Evolutionary conservation across 352 stramenopile species (phyloP).

Genomic region (Phytophthora sp.): DNA sequence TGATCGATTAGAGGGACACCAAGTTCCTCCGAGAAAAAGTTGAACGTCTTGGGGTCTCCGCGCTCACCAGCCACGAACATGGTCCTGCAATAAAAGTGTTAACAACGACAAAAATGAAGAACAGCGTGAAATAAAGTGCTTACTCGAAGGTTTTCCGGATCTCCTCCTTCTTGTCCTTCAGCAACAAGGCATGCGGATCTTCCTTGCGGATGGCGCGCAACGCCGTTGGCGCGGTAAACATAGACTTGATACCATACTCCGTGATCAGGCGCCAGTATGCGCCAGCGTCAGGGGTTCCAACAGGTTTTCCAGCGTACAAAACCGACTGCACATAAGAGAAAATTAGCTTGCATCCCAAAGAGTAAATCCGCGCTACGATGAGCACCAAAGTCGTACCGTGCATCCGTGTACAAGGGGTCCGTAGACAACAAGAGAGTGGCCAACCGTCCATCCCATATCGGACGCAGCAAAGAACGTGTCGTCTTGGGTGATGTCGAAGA

Average conservation of each 20-base stretch:
- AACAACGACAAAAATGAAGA: neutral
- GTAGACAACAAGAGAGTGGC: constrained; percentile 91
- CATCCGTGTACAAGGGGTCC: constrained; percentile 87
- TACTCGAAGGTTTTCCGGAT: constrained; percentile 70
- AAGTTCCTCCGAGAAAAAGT: constrained; percentile 73
- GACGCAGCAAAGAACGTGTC: constrained; percentile 88
- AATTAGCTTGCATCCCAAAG: neutral
- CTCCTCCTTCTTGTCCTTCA: constrained; percentile 50
- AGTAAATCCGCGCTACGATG: neutral
- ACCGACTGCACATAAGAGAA: constrained; percentile 51
- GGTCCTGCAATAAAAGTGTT: constrained; percentile 29
- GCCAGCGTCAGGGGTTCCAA: constrained; percentile 85
- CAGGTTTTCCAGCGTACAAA: constrained; percentile 91
- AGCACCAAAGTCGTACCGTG: constrained; percentile 43
- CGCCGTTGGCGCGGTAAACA: constrained; percentile 94
- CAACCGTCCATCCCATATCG: constrained; percentile 92
- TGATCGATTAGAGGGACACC: constrained; percentile 82
- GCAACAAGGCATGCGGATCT: constrained; percentile 68
- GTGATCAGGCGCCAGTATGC: constrained; percentile 89
- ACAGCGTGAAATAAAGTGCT: constrained; percentile 11
- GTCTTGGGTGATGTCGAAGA: constrained; percentile 73
- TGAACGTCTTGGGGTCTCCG: constrained; percentile 87
- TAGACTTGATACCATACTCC: constrained; percentile 82
- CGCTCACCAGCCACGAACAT: constrained; percentile 91
- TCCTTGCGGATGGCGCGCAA: constrained; percentile 89